A percentile compares a stretch with the other conserved stretches of the same genome.
Evolutionary conservation across 2,329 filamentous ascomycete genomes (phyloP).

Genomic region (Alternaria conjuncta): DNA sequence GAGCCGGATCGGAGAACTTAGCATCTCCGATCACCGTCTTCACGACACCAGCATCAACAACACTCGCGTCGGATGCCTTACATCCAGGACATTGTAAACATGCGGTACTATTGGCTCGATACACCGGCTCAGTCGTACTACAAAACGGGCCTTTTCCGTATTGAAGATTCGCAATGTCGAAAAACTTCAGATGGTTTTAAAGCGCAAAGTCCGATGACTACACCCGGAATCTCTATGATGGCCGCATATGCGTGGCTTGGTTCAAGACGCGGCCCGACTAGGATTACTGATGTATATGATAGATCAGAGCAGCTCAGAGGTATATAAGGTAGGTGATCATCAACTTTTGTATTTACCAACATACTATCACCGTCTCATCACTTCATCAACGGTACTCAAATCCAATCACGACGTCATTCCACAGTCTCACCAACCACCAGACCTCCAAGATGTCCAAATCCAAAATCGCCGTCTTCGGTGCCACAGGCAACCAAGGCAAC

Average conservation of each 20-base stretch:
- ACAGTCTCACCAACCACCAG: background rate
- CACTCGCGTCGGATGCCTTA: background rate
- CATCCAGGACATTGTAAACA: background rate
- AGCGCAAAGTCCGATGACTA: background rate
- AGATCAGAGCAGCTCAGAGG: background rate
- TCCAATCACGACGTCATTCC: background rate
- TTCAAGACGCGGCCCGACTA: background rate
- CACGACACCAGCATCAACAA: background rate
- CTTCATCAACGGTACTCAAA: background rate
- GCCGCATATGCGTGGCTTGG: background rate
- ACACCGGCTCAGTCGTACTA: background rate
- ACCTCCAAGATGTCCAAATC: background rate
- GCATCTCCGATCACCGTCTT: background rate
- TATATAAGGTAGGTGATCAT: background rate
- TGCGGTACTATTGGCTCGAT: background rate
- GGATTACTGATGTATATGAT: too few species aligned
- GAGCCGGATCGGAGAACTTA: background rate
- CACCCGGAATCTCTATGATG: background rate
- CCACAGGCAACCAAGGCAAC: conserved; percentile 60
- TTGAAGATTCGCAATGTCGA: background rate
- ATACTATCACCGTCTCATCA: background rate
- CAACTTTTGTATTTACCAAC: background rate
- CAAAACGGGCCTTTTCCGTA: background rate
- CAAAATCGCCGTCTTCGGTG: conserved; percentile 39
- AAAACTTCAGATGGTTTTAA: background rate